A percentile compares a stretch with the other conserved stretches of the same genome.
Conservation (phyloP, 108 stramenopile genomes). For the Skeletonema costatum region DNA sequence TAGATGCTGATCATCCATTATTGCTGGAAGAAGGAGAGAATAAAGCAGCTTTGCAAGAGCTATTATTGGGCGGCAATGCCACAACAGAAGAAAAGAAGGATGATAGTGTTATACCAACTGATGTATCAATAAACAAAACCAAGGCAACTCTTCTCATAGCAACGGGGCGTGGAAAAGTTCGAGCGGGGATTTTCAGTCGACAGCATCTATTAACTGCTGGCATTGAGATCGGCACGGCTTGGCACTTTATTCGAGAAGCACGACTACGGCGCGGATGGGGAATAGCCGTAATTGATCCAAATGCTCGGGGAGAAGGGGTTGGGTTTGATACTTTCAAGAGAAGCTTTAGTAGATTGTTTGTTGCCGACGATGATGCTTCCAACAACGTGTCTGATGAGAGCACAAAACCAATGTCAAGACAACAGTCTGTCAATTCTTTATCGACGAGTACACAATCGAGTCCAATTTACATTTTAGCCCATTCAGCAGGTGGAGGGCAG, state of each 20-base stretch:
- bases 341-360: conserved; percentile 30
- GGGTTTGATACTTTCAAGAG: conserved; percentile 34
- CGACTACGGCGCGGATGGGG: conserved; percentile 17
- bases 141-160: conserved; percentile 37
- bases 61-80: background rate
- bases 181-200: conserved; percentile 42
- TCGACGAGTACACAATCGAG: background rate
- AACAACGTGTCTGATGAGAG: background rate
- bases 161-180: conserved; percentile 40
- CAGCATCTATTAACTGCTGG: conserved; percentile 38
- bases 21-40: conserved; percentile 15
- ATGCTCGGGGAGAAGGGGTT: conserved; percentile 32
- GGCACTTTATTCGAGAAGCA: conserved; percentile 42
- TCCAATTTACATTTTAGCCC: conserved; percentile 38
- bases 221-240: conserved; percentile 39
- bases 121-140: background rate
- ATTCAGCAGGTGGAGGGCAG: conserved; percentile 41
- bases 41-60: background rate
- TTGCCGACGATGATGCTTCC: background rate
- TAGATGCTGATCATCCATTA: conserved; percentile 49
- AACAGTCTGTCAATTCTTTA: background rate
- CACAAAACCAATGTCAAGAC: background rate
- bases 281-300: conserved; percentile 38
- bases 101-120: no score
- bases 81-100: background rate